Conservation (phyloP, 2,329 filamentous ascomycete genomes). For the Fusarium armeniacum region DNA sequence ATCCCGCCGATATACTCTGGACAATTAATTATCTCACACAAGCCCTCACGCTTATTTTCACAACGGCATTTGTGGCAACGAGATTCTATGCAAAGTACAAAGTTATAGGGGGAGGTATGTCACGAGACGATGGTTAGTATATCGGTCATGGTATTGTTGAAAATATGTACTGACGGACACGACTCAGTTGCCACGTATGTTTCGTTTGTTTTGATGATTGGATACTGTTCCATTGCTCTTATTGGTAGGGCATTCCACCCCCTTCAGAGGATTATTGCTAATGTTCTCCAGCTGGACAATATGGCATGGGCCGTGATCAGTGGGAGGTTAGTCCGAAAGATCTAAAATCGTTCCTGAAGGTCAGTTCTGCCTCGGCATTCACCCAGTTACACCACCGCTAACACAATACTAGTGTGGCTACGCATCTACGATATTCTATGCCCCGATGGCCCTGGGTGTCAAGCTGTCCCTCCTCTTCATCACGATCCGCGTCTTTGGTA, state of each 20-base stretch:
- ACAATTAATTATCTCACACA: conserved; percentile 40
- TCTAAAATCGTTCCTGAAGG: conserved; percentile 55
- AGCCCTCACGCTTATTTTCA: conserved; percentile 25
- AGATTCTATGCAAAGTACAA: conserved; percentile 30
- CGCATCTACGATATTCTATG: conserved; percentile 61
- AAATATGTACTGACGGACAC: neutral
- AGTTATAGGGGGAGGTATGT: conserved; percentile 27
- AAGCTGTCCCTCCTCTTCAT: conserved; percentile 61
- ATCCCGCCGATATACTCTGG: conserved; percentile 29
- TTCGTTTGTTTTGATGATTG: conserved; percentile 38
- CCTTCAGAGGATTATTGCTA: neutral
- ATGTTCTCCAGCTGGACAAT: conserved; percentile 10
- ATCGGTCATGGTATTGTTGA: neutral
- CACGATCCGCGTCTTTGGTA: conserved; percentile 59
- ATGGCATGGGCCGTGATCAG: conserved; percentile 37
- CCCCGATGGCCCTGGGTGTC: conserved; percentile 60
- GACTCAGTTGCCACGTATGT: conserved; percentile 29
- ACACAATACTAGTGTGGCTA: conserved; percentile 54
- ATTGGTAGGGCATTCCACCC: conserved; percentile 14
- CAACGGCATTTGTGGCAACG: conserved; percentile 25
- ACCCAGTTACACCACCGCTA: neutral
- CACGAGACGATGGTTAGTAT: conserved; percentile 37
- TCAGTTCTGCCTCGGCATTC: conserved; percentile 17
- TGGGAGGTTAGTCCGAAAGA: conserved; percentile 47
- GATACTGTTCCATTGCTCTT: conserved; percentile 32